Base-by-base conservation (phyloP, 495 filamentous ascomycete genomes). In the Aspergillus nidulans region DNA sequence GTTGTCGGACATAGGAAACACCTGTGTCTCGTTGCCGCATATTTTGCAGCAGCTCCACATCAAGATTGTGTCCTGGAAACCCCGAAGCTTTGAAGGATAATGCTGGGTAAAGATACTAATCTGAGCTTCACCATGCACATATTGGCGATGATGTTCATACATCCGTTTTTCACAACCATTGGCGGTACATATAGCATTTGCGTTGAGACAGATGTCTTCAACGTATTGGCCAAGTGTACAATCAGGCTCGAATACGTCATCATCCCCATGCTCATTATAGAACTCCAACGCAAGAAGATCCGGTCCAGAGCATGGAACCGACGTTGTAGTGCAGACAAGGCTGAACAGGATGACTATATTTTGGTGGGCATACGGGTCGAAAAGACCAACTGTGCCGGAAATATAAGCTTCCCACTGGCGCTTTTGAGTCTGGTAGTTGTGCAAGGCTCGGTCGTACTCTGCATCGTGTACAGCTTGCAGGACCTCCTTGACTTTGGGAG, bases 31-130 rank as follows among this genome's bases (percentile, higher is more conserved):
- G 53, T 88, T 87, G 25, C 86, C 85, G 59, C 95, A 97, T 16
- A 89, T 77, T 59, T 94, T 94, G 74, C 95, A 99, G 54, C 84
- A 87, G 57, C 90, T 96, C 95, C 95, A 99, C 94, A 99, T 97
- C 62, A 91, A 77, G 45, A 99, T 92, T 8, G 84, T 87, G 49
- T 92, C 83, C 58, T 89, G 77, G 45, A 90, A 70, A 1, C 87
- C 87, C 41, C 79, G 77, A 51, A 91, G 76, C 53, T 86, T 88
- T 23, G 83, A 82, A 18, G 85, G 78, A 60, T 86, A 84, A 24
- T 83, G 86, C 65, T 95, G 85, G 20, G 95, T 84, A 60, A 95
- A 87, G 15, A 96, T 82, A 49, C 90, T 96, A 45, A 99, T 81
- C 52, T 95, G 90, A 18, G 91, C 94, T 68, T 96, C 89, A 10